Base-by-base conservation (phyloP, 805 yeast species). In the Wickerhamomyces sydowiorum region DNA sequence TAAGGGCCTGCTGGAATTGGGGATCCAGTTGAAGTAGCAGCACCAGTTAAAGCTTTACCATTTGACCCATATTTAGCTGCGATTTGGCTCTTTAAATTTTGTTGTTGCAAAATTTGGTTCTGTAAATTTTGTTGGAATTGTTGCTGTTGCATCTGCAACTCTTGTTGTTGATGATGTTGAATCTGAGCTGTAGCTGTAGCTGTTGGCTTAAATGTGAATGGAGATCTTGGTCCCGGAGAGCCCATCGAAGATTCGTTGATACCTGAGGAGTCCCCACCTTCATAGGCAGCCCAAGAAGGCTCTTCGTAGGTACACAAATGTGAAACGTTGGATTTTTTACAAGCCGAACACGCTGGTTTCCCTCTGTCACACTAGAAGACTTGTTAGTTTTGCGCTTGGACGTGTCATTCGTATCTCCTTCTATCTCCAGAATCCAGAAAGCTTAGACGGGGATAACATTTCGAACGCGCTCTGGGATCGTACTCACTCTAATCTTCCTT, bases 401-500 rank as follows among this genome's bases (percentile, higher is more conserved):
- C 30, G 8, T 5, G 18, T 14, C 18, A 19, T 24, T 37, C 20
- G 22, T 37, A 36, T 38, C 33, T 29, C 32, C 20, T 14, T 17
- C 17, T 29, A 29, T 17, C 32, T 29, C 32, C 32, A 27, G 18
- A 24, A 13, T n/a, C n/a, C n/a, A n/a, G n/a, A n/a, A n/a, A n/a
- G n/a, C n/a, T n/a, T n/a, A n/a, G n/a, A 20, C 19, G 20, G 23
- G 14, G 14, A 15, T 28, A 25, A 24, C 30, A 23, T 31, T n/a
- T n/a, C n/a, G 25, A 17, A 31, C 19, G n/a, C 22, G 32, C 19
- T 13, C 15, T 29, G 3, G 7, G 14, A 29, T 12, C 15, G n/a
- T 3, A 55, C 60, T 40, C 37, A 57, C 61, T 35, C 54, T 56
- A 31, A 57, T 54, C 34, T 57, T 57, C 17, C 61, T 53, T 36